Base-by-base conservation (phyloP, 768 basidiomycete species). In the Hydnomerulius pinastri region DNA sequence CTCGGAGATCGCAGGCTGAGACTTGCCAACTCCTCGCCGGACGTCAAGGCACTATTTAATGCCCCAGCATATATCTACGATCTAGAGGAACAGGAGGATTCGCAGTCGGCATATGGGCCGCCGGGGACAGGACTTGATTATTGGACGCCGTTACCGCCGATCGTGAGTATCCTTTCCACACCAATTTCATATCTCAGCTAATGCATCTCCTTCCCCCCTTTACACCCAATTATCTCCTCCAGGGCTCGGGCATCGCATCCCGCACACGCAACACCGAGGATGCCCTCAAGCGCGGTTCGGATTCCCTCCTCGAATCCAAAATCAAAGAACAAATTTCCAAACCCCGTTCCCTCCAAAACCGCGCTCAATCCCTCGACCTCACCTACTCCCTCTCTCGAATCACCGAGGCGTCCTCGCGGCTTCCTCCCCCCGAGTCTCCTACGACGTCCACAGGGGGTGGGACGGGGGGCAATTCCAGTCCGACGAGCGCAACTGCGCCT, bases 11-110 rank as follows among this genome's bases (percentile, higher is more conserved):
- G 87, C 57, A 77, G 89, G 55, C 71, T 95, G 46, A 81, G 94
- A 42, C 74, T 94, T 52, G 90, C 92, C 9, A 90, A 84, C 58
- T 94, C 93, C 4, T 92, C 94, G 4, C 92, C 92, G 3, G 92
- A 97, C 57, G 95, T 98, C 50, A 97, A 96, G 69, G 93, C 95
- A 0, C 66, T 98, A 59, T 97, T 98, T 73, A 90, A 94, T 63
- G 83, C 87, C 0, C 87, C 90, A 18, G 78, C 87, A 4, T 91
- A 90, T 59, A 85, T 89, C 46, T 92, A 90, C 59, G 83, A 90
- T 61, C 72, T 90, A 11, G 87, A 91, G 52, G 82, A 86, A 50
- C 83, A 79, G 15, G 81, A 87, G 47, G 87, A 87, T 51, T 69
- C 76, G 20, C 85, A 83, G 53, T 70, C 79, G 6, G 80, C 74